Conservation (phyloP, 2,329 filamentous ascomycete species). For the Ascochyta lentis region DNA sequence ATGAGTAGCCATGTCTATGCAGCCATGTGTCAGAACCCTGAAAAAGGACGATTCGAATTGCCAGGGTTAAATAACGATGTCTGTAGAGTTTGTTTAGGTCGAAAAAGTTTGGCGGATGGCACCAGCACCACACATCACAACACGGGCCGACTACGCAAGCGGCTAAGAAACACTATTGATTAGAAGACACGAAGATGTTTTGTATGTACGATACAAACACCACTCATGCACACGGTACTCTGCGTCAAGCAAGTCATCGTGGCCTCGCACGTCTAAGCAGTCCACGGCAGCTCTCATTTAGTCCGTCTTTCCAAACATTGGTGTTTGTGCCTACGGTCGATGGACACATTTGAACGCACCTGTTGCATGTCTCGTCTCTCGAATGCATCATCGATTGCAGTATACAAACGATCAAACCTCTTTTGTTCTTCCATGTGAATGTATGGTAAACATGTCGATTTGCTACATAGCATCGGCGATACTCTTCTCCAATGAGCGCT, state of each 20-base stretch:
- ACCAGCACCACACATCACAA: not conserved
- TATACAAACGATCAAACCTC: no score
- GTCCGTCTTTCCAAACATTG: no score
- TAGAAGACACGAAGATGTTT: not conserved
- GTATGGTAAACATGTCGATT: not conserved
- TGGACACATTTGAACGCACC: no score
- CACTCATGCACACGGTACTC: not conserved
- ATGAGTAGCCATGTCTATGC: not conserved
- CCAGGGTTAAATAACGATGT: not conserved
- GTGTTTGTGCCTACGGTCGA: no score
- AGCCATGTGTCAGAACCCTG: not conserved
- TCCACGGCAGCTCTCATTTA: no score
- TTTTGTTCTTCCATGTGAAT: not conserved
- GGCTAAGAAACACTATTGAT: not conserved
- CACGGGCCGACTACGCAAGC: slow-evolving; percentile 5
- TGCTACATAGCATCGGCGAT: not conserved
- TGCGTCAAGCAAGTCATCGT: not conserved
- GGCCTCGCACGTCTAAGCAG: no score
- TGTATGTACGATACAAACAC: not conserved
- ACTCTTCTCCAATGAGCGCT: not conserved
- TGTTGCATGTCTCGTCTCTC: no score
- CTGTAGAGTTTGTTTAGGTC: not conserved
- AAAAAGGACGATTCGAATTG: not conserved
- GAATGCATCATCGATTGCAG: no score
- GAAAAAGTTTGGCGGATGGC: slow-evolving; percentile 1